These are phyloP conservation scores for Mortierella sp. DNA, from an alignment of 371 early-diverging fungal genomes.

Conservation along the genomic window DNA sequence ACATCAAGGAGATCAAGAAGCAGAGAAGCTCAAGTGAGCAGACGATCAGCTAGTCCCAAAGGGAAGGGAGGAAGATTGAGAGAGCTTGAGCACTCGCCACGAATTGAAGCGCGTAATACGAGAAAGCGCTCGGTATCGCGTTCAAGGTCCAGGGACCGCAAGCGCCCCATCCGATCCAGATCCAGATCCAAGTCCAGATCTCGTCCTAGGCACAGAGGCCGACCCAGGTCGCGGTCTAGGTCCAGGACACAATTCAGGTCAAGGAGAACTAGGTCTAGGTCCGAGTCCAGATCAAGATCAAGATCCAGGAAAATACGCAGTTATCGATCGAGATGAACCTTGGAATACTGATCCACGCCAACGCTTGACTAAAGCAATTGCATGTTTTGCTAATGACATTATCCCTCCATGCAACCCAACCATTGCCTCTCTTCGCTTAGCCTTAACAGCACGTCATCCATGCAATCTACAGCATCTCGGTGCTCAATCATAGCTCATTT, in stretches of 20 bases:
- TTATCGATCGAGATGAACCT: too few species aligned
- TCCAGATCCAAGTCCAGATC: neutral
- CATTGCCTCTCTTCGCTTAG: too few species aligned
- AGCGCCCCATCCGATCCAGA: neutral
- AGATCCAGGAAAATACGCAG: too few species aligned
- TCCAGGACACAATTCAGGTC: neutral
- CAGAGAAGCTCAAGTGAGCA: neutral
- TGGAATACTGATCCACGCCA: too few species aligned
- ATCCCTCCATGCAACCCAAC: too few species aligned
- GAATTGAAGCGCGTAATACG: neutral
- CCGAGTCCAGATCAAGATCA: constrained; percentile 8
- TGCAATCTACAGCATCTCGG: too few species aligned
- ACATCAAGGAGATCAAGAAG: neutral
- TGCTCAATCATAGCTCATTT: too few species aligned
- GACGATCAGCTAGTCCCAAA: neutral
- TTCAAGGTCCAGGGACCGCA: neutral
- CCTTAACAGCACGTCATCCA: too few species aligned
- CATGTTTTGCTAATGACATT: too few species aligned
- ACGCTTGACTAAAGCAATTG: too few species aligned
- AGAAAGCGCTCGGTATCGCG: neutral
- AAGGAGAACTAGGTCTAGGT: neutral
- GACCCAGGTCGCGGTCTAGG: constrained; percentile 1
- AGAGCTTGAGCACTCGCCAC: too few species aligned
- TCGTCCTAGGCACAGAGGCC: neutral
- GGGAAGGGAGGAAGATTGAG: neutral